Evolutionary conservation across 31 red algal genomes (phyloP).

Genomic region (Odonthalia washingtoniensis): DNA sequence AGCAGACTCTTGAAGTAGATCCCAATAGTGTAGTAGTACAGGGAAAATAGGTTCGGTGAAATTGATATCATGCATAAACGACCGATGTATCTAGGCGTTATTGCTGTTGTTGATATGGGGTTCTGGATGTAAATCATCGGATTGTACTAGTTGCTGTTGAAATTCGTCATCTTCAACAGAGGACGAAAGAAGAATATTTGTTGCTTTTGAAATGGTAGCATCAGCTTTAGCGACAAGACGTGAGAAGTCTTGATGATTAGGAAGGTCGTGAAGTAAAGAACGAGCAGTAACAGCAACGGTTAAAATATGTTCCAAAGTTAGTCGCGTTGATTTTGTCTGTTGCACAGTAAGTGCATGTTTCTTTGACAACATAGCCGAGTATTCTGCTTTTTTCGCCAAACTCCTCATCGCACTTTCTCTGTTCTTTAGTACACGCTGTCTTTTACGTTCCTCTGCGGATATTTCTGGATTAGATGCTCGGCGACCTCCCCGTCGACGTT

Average conservation of each 20-base stretch:
- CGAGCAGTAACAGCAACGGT: not conserved
- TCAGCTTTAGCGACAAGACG: not conserved
- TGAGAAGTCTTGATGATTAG: not conserved
- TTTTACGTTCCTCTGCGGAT: conserved; percentile 78
- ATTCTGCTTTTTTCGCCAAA: conserved; percentile 80
- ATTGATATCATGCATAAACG: no score
- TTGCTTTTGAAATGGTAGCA: not conserved
- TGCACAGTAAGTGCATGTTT: conserved; percentile 1
- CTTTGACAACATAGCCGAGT: conserved; percentile 67
- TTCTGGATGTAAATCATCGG: no score
- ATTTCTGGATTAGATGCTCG: conserved; percentile 55
- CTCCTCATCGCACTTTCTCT: conserved; percentile 83
- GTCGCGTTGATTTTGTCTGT: not conserved
- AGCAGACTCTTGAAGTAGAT: no score
- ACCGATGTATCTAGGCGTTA: no score
- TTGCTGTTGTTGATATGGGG: no score
- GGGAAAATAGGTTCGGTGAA: no score
- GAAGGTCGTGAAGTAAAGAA: not conserved
- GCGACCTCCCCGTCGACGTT: conserved; percentile 53
- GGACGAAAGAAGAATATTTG: no score
- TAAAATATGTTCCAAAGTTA: not conserved
- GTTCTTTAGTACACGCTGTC: conserved; percentile 77
- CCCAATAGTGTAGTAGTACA: no score
- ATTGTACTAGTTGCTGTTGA: no score
- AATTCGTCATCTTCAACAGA: no score